These are phyloP conservation scores for Somion occarium DNA, from an alignment of 1,284 basidiomycete genomes.

Conservation along the genomic window DNA sequence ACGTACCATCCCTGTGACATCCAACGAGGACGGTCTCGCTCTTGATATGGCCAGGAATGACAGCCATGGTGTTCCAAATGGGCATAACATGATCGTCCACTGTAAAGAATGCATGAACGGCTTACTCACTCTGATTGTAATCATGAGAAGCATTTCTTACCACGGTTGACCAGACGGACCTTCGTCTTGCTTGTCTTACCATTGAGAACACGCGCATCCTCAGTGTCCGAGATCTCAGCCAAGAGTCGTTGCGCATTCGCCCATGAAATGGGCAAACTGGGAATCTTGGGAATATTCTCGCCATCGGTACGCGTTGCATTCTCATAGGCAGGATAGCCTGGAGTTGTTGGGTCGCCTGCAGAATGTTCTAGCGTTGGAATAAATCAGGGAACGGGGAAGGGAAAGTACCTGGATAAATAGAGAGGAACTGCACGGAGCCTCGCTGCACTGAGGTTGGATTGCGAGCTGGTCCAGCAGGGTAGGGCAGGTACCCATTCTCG, in stretches of 20 bases:
- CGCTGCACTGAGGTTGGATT: conserved; percentile 84
- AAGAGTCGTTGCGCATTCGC: conserved; percentile 60
- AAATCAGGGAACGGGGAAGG: neutral
- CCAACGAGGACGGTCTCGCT: conserved; percentile 87
- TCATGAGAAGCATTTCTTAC: conserved; percentile 27
- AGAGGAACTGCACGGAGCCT: conserved; percentile 83
- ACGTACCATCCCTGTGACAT: conserved; percentile 79
- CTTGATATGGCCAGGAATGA: conserved; percentile 84
- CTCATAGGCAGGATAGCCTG: conserved; percentile 83
- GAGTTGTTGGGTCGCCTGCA: conserved; percentile 74
- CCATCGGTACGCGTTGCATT: conserved; percentile 71
- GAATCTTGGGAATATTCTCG: conserved; percentile 76
- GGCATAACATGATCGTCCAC: conserved; percentile 77
- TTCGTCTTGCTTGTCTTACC: conserved; percentile 45
- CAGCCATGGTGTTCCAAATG: conserved; percentile 86
- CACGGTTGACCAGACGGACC: conserved; percentile 61
- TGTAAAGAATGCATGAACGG: conserved; percentile 17
- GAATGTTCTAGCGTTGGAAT: neutral
- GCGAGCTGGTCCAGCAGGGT: conserved; percentile 86
- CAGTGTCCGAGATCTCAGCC: conserved; percentile 43
- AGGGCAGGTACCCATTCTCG: conserved; percentile 69
- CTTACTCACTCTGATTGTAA: conserved; percentile 2
- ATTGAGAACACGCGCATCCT: conserved; percentile 35
- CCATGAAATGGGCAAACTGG: conserved; percentile 78
- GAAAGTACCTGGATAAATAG: conserved; percentile 58